A percentile compares a stretch with the other conserved stretches of the same genome.
phyloP scores from a whole-genome alignment of 768 basidiomycete species.

The Leccinum broughii region DNA sequence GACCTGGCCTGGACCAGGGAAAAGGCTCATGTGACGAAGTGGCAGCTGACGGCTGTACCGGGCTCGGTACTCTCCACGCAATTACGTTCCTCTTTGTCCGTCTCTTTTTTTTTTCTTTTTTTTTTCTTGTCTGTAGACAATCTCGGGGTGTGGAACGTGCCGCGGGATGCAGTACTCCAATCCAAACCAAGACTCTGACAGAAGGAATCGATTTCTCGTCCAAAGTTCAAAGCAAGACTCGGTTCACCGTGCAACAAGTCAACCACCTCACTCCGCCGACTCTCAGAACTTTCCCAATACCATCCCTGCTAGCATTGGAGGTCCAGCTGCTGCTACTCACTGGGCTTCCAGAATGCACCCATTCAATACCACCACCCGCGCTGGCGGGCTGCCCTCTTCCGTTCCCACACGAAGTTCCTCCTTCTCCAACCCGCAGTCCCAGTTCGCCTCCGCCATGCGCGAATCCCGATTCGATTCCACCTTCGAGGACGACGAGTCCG shows the following conservation, averaged over 20 bases:
- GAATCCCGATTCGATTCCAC: conserved; percentile 72
- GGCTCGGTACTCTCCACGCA: background rate
- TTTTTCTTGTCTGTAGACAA: background rate
- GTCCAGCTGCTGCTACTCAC: conserved; percentile 26
- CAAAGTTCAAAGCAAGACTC: conserved; percentile 38
- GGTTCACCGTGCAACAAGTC: conserved; percentile 62
- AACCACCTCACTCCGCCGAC: conserved; percentile 58
- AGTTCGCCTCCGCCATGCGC: conserved; percentile 66
- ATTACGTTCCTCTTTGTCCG: background rate
- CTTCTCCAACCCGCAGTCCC: conserved; percentile 58
- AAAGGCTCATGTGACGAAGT: conserved; percentile 9
- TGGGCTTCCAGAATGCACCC: conserved; percentile 48
- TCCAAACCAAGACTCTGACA: conserved; percentile 42
- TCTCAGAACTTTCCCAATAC: conserved; percentile 47
- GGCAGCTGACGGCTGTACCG: conserved; percentile 15
- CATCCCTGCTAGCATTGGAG: conserved; percentile 50
- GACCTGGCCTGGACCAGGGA: background rate
- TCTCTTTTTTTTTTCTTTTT: background rate
- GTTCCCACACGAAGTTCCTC: conserved; percentile 69
- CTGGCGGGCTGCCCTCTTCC: conserved; percentile 44
- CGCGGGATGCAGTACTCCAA: conserved; percentile 31
- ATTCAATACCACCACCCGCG: conserved; percentile 41
- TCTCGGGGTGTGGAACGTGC: no score
- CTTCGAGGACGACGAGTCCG: conserved; percentile 80
- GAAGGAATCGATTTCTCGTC: conserved; percentile 58